These are phyloP conservation scores for Calamus simplicifolius DNA, from an alignment of 176 grass and related monocot species.

Conservation along the genomic window DNA sequence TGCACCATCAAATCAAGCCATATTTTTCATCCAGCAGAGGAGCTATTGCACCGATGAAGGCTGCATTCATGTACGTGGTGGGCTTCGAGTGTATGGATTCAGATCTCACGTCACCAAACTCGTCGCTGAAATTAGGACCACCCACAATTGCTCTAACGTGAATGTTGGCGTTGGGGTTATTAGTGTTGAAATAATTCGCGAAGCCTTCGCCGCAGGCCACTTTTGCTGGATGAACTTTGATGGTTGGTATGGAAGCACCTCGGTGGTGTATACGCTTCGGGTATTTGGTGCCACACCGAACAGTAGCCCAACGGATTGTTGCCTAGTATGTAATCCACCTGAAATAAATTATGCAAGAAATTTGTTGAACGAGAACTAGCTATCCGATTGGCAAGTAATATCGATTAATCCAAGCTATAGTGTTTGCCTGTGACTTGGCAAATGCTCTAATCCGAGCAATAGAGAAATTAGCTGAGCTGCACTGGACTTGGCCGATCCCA, in stretches of 20 bases:
- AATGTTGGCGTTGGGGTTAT: constrained; percentile 30
- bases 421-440: constrained; percentile 38
- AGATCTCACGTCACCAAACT: too few species aligned
- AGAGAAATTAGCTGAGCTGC: constrained; percentile 39
- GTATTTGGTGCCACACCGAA: constrained; percentile 22
- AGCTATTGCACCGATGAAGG: too few species aligned
- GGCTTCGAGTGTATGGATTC: too few species aligned
- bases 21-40: too few species aligned
- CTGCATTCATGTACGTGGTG: too few species aligned
- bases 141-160: constrained; percentile 39
- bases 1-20: too few species aligned
- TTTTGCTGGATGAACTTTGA: constrained; percentile 32
- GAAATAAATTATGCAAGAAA: not conserved
- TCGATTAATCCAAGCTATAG: not conserved
- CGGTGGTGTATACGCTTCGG: constrained; percentile 36
- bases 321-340: constrained; percentile 55
- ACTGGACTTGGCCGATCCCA: constrained; percentile 11
- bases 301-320: constrained; percentile 35
- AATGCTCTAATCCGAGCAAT: constrained; percentile 42
- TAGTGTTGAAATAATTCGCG: constrained; percentile 28
- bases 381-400: too few species aligned
- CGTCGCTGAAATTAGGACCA: too few species aligned
- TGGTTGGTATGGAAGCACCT: constrained; percentile 32
- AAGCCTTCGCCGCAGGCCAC: constrained; percentile 42
- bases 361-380: too few species aligned